phyloP scores from a whole-genome alignment of 176 grass and related monocot species.

The Paspalum notatum region DNA sequence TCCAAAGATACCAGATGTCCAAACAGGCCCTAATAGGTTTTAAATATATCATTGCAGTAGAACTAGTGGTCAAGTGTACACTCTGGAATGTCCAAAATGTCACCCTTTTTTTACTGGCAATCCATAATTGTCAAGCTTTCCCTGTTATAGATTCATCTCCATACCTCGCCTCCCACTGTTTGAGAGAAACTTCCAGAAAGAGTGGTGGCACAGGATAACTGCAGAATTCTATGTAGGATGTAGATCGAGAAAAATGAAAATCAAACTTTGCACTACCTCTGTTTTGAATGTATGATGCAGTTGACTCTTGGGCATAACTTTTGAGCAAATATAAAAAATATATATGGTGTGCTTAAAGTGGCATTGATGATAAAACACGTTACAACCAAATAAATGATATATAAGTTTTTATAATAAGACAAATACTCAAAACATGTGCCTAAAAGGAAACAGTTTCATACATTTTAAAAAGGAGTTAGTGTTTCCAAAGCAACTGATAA shows the following conservation, averaged over 20 bases:
- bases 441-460: too few relatives aligned
- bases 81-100: not conserved
- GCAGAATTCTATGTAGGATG: conserved; percentile 12
- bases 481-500: not conserved
- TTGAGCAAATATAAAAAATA: too few relatives aligned
- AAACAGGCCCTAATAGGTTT: not conserved
- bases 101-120: conserved; percentile 19
- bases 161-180: not conserved
- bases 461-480: too few relatives aligned
- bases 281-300: too few relatives aligned
- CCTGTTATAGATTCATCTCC: not conserved
- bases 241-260: not conserved
- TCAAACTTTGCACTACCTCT: not conserved
- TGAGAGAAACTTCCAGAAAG: not conserved
- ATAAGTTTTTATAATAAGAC: too few relatives aligned
- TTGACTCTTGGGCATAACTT: too few relatives aligned
- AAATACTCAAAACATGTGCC: too few relatives aligned
- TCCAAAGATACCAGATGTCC: not conserved
- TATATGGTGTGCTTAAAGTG: too few relatives aligned
- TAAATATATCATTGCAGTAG: too few relatives aligned
- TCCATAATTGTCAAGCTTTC: conserved; percentile 3
- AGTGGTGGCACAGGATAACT: not conserved
- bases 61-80: too few relatives aligned
- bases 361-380: too few relatives aligned
- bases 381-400: too few relatives aligned